Base-by-base conservation (phyloP, 768 basidiomycete genomes). In the Exsudoporus frostii region DNA sequence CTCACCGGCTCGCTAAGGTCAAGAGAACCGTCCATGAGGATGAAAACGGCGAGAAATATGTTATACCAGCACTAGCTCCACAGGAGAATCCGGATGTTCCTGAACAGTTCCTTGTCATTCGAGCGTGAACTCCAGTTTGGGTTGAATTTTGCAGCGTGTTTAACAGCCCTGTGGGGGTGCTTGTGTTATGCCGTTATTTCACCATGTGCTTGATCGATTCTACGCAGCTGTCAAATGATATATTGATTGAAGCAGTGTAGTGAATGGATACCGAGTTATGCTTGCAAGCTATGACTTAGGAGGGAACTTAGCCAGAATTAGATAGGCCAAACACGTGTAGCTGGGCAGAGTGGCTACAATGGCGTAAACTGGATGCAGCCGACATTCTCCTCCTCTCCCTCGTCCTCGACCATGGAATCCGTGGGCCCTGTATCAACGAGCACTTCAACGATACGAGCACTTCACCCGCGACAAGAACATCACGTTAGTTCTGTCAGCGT, bases 1-100 rank as follows among this genome's bases (percentile, higher is more conserved):
- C 46, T 60, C 36, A 45, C 29, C 49, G 9, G 19, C 48, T 37
- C 33, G 49, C 50, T 0, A 54, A 87, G 85, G 76, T 87, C 33
- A 70, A 73, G 49, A 72, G 79, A 36, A 60, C 57, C 15, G 70
- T 80, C 11, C 45, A 60, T 3, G 54, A 66, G 9, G 68, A 71
- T 15, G 73, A 73, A 25, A 65, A 73, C 32, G 80, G 80, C 1
- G 66, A 65, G 45, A 69, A 76, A 36, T 61, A 59, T 14, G 64
- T 69, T 20, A 68, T 71, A 48, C 73, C 73, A 9, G 69, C 53
- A 1, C 68, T 88, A 8, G 72, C 67, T 2, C 74, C 77, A 1
- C 88, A 85, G 56, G 85, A 88, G 58, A 79, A 73, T 52, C 81
- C 81, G 8, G 85, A 83, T 53, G 71, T 90, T 19, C 88, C 88